Evolutionary conservation across 1,139 yeast species (phyloP).

Genomic region (Pichia cactophila): DNA sequence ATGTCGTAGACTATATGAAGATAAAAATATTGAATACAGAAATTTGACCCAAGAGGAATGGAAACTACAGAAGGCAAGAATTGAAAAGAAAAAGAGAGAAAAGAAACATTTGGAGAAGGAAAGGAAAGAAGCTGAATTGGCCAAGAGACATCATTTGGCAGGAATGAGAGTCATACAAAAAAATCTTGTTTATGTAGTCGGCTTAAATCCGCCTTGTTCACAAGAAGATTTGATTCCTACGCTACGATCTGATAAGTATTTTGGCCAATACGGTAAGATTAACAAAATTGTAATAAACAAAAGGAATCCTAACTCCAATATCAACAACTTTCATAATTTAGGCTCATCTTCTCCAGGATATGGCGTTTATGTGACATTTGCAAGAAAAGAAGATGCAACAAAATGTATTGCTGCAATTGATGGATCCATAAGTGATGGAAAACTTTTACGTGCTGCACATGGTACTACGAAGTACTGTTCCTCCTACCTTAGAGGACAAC

Average conservation of each 20-base stretch:
- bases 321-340: slow-evolving; percentile 27
- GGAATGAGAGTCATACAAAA: slow-evolving; percentile 98
- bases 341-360: slow-evolving; percentile 51
- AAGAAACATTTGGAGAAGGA: slow-evolving; percentile 87
- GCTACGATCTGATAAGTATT: slow-evolving; percentile 83
- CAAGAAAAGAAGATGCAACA: slow-evolving; percentile 90
- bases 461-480: slow-evolving; percentile 99
- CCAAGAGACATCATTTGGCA: slow-evolving; percentile 85
- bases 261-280: slow-evolving; percentile 96
- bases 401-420: slow-evolving; percentile 89
- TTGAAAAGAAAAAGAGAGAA: slow-evolving; percentile 76
- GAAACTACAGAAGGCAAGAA: slow-evolving; percentile 68
- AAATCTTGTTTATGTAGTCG: slow-evolving; percentile 93
- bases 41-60: slow-evolving; percentile 79
- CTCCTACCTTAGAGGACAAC: slow-evolving; percentile 86
- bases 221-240: slow-evolving; percentile 85
- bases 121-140: slow-evolving; percentile 82
- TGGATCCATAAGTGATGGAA: slow-evolving; percentile 90
- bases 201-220: slow-evolving; percentile 83
- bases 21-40: slow-evolving; percentile 83
- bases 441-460: slow-evolving; percentile 83
- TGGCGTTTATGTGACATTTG: slow-evolving; percentile 93
- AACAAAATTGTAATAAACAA: slow-evolving; percentile 89
- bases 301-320: slow-evolving; percentile 45
- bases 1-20: slow-evolving; percentile 90